Base-by-base conservation (phyloP, 306 rosid species). In the Cyclanthera cordifolia region DNA sequence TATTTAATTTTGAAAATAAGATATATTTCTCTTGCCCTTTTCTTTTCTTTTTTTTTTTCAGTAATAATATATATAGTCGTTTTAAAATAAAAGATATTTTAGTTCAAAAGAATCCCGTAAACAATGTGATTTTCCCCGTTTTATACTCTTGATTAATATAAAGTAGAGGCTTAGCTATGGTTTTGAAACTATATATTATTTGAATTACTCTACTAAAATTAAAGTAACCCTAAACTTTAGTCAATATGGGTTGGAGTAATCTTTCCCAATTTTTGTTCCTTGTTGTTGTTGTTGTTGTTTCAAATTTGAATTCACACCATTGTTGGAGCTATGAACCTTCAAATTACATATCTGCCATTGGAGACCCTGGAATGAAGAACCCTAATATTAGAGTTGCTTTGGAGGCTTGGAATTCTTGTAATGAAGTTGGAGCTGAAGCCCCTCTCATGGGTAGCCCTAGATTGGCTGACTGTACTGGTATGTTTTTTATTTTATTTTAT, bases 401-500 rank as follows among this genome's bases (percentile, higher is more conserved):
- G 16, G 90, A 85, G 66, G 83, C 85, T 15, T 85, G 87, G 90
- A 85, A 85, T 51, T 79, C 73, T 51, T 85, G 87, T 75, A 85
- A 82, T 70, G 90, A 85, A 67, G 90, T 85, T n/a, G 90, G 87
- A 56, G 45, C 6, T 15, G 87, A 85, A 76, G 87, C 90, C 2
- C 85, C 90, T 13, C 8, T 65, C 14, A 80, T 85, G 87, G 87
- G 85, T 5, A 85, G 90, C 74, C 90, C 90, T n/a, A 76, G 87
- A 39, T 6, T 82, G 52, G 90, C 90, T 14, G 90, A 82, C 73
- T 85, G 87, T 65, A 81, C 82, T 14, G 90, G 82, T 72, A 80
- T 25, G 12, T 43, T n/a, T n/a, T n/a, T n/a, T 4, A 43, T 11
- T 43, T 2, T 43, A 1, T 43, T 12, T 41, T 0, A 8, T 43